A percentile compares a stretch with the other conserved stretches of the same genome.
Evolutionary conservation across 2,329 filamentous ascomycete genomes (phyloP).

Genomic region (Fusarium transvaalense): DNA sequence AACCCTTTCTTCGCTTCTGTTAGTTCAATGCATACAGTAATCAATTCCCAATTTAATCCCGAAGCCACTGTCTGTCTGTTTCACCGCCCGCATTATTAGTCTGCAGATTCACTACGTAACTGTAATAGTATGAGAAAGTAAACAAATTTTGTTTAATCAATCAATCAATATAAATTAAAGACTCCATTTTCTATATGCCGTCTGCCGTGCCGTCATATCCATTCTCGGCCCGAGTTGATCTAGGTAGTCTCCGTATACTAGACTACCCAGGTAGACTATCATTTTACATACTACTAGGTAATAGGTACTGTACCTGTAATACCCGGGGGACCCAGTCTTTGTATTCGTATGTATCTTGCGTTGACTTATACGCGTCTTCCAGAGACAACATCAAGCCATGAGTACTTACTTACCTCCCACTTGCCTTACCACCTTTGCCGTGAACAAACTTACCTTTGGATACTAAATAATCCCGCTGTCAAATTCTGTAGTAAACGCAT

Average conservation of each 20-base stretch:
- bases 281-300: neutral
- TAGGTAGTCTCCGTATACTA: too few relatives aligned
- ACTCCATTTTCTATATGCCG: conserved; percentile 11
- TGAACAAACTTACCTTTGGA: neutral
- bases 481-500: neutral
- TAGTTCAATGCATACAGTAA: neutral
- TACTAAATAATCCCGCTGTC: neutral
- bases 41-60: neutral
- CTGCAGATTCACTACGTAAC: too few relatives aligned
- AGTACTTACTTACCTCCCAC: neutral
- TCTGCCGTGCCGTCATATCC: conserved; percentile 29
- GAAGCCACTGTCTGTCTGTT: too few relatives aligned
- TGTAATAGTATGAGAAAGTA: neutral
- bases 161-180: neutral
- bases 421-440: too few relatives aligned
- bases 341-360: neutral
- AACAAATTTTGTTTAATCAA: neutral
- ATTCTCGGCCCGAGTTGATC: conserved; percentile 19
- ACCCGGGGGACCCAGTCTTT: neutral
- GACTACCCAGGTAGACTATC: neutral
- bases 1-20: conserved; percentile 1
- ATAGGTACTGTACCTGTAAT: neutral
- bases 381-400: neutral
- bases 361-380: conserved; percentile 24
- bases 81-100: too few relatives aligned